Evolutionary conservation across 441 rosid species (phyloP).

Genomic region (Euphorbia neoarborescens): DNA sequence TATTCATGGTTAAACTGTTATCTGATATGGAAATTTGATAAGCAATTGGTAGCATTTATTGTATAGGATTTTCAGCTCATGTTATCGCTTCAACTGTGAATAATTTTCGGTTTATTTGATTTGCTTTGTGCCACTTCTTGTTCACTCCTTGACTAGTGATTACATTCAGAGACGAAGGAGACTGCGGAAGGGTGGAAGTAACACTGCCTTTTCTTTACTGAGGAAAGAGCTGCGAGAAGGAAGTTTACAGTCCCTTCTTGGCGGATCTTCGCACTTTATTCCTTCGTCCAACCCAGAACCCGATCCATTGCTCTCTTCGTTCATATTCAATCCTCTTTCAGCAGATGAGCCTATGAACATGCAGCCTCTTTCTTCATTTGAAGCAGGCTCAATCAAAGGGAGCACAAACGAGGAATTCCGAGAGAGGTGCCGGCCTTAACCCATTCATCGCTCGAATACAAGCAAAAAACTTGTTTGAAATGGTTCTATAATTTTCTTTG

Average conservation of each 20-base stretch:
- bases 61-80: background rate
- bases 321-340: constrained; percentile 39
- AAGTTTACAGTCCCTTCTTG: constrained; percentile 51
- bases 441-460: background rate
- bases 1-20: background rate
- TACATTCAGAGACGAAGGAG: constrained; percentile 72
- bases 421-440: constrained; percentile 31
- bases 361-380: constrained; percentile 28
- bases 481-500: background rate
- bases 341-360: constrained; percentile 30
- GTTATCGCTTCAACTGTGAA: background rate
- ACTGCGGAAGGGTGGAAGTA: constrained; percentile 56
- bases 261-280: constrained; percentile 40
- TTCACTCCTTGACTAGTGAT: constrained; percentile 46
- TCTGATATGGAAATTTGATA: background rate
- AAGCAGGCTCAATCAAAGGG: constrained; percentile 27
- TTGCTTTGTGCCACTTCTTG: constrained; percentile 2
- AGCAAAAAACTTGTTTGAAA: background rate
- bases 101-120: background rate
- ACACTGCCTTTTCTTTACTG: constrained; percentile 48
- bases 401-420: constrained; percentile 26
- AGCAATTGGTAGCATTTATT: no score
- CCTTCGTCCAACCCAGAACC: constrained; percentile 53
- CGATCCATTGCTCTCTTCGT: constrained; percentile 64
- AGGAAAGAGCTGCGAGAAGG: constrained; percentile 63